Evolutionary conservation across 371 early-diverging fungal genomes (phyloP).

Genomic region (Lichtheimia ramosa): DNA sequence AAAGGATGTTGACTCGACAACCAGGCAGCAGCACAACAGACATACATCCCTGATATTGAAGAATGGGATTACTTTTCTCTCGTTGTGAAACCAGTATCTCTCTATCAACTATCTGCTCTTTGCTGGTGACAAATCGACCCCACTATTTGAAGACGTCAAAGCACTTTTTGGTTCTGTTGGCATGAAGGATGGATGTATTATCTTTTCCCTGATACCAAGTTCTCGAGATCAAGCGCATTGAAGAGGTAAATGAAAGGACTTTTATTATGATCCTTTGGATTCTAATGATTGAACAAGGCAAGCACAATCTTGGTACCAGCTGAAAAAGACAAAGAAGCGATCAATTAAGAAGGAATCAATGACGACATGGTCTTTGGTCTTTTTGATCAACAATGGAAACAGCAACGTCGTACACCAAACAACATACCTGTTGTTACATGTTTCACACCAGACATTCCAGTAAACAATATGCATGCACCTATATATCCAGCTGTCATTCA

Average conservation of each 20-base stretch:
- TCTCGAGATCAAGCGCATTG: conserved; percentile 86
- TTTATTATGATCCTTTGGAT: not conserved
- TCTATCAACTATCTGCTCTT: conserved; percentile 95
- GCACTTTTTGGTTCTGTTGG: conserved; percentile 89
- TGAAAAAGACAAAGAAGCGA: conserved; percentile 56
- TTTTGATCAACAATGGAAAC: conserved; percentile 34
- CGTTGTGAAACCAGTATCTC: conserved; percentile 85
- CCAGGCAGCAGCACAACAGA: no score
- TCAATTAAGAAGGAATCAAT: conserved; percentile 81
- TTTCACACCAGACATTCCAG: no score
- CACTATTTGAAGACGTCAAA: conserved; percentile 79
- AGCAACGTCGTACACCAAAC: not conserved
- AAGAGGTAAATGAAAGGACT: conserved; percentile 54
- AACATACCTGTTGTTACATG: not conserved
- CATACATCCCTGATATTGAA: no score
- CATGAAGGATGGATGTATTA: conserved; percentile 79
- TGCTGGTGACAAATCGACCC: conserved; percentile 89
- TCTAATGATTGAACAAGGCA: conserved; percentile 73
- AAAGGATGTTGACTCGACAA: no score
- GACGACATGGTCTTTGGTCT: conserved; percentile 61
- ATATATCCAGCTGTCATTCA: no score
- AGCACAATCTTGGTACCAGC: no score
- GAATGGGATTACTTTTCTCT: conserved; percentile 2
- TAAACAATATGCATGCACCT: no score
- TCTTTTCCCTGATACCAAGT: conserved; percentile 73